Conservation (phyloP, 2,329 filamentous ascomycete genomes). For the Bertia moriformis region DNA sequence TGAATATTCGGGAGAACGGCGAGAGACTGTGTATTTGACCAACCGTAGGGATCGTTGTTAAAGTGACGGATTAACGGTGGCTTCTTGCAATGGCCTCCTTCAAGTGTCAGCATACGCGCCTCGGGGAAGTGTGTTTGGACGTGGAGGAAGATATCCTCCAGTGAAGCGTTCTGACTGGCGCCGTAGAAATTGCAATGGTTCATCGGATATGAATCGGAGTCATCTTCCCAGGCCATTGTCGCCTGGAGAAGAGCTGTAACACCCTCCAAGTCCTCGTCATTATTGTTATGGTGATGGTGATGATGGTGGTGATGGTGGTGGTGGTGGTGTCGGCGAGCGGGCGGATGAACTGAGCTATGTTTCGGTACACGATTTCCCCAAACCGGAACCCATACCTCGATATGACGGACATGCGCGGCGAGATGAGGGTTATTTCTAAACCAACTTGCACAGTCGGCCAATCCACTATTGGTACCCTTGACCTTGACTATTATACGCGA, state of each 20-base stretch:
- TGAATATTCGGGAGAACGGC: constrained; percentile 9
- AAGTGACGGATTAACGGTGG: constrained; percentile 53
- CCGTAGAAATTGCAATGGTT: no score
- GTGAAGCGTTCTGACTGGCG: no score
- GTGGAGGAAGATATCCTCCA: constrained; percentile 57
- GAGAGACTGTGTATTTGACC: neutral
- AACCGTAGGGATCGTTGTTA: constrained; percentile 8
- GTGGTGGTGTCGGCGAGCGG: neutral
- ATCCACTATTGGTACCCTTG: neutral
- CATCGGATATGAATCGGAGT: no score
- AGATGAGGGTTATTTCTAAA: neutral
- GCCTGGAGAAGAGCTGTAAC: neutral
- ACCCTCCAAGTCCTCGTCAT: no score
- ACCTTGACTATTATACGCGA: no score
- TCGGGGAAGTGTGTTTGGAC: constrained; percentile 42
- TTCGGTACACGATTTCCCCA: neutral
- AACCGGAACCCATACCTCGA: neutral
- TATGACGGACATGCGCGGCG: neutral
- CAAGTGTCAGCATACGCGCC: constrained; percentile 53
- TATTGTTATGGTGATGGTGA: no score
- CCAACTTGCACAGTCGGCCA: neutral
- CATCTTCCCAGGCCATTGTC: neutral
- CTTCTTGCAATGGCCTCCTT: constrained; percentile 66
- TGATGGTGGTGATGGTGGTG: neutral
- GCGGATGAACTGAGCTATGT: neutral